Evolutionary conservation across 108 stramenopile species (phyloP).

Genomic region (Aurantiochytrium sp.): DNA sequence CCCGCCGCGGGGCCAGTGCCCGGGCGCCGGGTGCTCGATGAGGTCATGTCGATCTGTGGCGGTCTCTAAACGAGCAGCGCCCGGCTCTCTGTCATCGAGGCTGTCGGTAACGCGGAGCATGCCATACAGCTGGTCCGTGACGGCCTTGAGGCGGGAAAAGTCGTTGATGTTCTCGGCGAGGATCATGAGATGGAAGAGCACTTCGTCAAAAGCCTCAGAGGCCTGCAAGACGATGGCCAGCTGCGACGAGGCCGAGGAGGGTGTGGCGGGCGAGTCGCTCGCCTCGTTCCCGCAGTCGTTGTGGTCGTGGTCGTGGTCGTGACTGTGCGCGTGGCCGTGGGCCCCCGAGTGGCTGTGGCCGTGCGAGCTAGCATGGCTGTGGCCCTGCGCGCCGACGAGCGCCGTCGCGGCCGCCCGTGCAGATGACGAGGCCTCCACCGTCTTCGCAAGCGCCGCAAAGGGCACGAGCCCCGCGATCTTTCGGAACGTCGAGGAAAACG

Average conservation of each 20-base stretch:
- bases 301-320: background rate
- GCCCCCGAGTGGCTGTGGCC: background rate
- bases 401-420: background rate
- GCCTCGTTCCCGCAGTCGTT: background rate
- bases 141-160: slow-evolving; percentile 20
- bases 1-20: too few relatives aligned
- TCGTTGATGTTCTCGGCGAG: slow-evolving; percentile 25
- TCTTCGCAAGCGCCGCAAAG: too few relatives aligned
- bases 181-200: slow-evolving; percentile 18
- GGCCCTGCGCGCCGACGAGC: background rate
- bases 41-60: too few relatives aligned
- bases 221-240: slow-evolving; percentile 7
- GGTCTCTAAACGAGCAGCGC: too few relatives aligned
- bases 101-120: background rate
- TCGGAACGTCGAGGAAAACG: background rate
- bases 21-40: too few relatives aligned
- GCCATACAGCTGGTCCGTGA: background rate
- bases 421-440: too few relatives aligned
- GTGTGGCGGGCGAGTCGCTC: background rate
- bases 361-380: background rate
- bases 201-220: slow-evolving; percentile 14
- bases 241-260: background rate
- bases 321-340: background rate
- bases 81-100: too few relatives aligned
- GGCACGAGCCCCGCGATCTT: background rate